Base-by-base conservation (phyloP, 2,329 filamentous ascomycete species). In the Phyllosticta paracitricarpa region DNA sequence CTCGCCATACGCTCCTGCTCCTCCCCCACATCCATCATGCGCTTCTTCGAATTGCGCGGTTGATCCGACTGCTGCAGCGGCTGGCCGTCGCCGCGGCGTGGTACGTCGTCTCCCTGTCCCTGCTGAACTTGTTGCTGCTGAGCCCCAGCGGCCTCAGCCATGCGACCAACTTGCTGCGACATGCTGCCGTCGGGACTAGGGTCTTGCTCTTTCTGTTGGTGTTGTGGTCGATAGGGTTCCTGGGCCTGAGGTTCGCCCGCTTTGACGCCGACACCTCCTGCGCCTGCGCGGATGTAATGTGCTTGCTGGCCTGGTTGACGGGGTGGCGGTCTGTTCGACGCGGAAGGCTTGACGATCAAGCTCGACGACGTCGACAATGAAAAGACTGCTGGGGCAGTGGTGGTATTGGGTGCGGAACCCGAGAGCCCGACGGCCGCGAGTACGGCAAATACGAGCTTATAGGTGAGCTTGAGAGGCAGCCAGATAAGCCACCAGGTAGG, bases 401-500 rank as follows among this genome's bases (percentile, higher is more conserved):
- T 12, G 35, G 35, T 17, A 9, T 40, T 40, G 35, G 35, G 10
- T 40, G 35, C 35, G 35, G 35, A 17, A 1, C 68, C 68, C 14
- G 67, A 64, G 9, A 70, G 60, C 10, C 82, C 78, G 14, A 86
- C 74, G 1, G 76, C 79, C 33, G 79, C 78, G 24, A 88, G 74
- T 2, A 86, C 76, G 17, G 80, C 79, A 62, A 86, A 78, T 14
- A 82, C 72, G n/a, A 57, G 51, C 28, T 82, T 84, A 68, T 87
- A 87, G 10, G 87, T 65, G 22, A 89, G 72, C 68, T 86, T 85
- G n/a, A 93, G 67, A 1, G 93, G 93, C 62, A 94, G 78, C 83
- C 89, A 93, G 25, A 97, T 75, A 24, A 97, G 79, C 89, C 91
- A 94, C 87, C 89, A 95, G 62, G 90, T 75, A 1, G 94, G 94